Evolutionary conservation across 1,284 basidiomycete species (phyloP), one percentile per base, ranked within the genome.

Genomic region (Cryptococcus maquisensis): DNA sequence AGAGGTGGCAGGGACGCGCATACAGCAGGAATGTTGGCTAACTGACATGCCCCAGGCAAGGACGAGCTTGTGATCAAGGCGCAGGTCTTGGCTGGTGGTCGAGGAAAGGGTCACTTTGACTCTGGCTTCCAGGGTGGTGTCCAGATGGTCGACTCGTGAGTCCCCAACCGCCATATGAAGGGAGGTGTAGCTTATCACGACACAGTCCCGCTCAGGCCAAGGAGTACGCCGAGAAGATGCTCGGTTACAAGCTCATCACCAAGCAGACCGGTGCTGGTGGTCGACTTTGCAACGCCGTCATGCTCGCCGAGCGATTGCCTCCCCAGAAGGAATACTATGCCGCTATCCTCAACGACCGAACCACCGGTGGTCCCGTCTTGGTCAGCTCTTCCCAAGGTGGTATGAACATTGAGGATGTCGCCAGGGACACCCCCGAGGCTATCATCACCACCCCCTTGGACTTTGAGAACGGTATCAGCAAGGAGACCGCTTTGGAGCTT

Each of bases 391-490:
- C 84, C 52, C 93, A 98, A 75, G 91, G 91, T 57, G 91, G 91
- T 55, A 95, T 95, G 90, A 96, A 93, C 81, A 99, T 99, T 72
- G 96, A 99, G 78, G 96, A 99, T 71, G 96, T 99, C 48, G 96
- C 96, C n/a, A 90, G 90, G 49, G 93, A 97, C 69, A 91, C 94
- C 71, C 96, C 96, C 37, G 81, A 82, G 44, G 91, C 96, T 35
- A 98, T 99, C 77, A 92, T 98, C 74, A 98, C 95, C 51, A 94
- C 90, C 13, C 89, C 90, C 45, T 92, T 99, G 70, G 81, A 89
- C 77, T 93, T 90, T 68, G 81, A 88, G 58, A 88, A 85, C 26
- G 96, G 96, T 24, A 81, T 98, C 46, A 84, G 82, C 65, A 82
- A 86, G 66, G 74, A 80, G 18, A 81, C 87, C 54, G 95, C 90